These are phyloP conservation scores for Scenedesmus sp. DNA, from an alignment of 163 green algal species.

Conservation along the genomic window DNA sequence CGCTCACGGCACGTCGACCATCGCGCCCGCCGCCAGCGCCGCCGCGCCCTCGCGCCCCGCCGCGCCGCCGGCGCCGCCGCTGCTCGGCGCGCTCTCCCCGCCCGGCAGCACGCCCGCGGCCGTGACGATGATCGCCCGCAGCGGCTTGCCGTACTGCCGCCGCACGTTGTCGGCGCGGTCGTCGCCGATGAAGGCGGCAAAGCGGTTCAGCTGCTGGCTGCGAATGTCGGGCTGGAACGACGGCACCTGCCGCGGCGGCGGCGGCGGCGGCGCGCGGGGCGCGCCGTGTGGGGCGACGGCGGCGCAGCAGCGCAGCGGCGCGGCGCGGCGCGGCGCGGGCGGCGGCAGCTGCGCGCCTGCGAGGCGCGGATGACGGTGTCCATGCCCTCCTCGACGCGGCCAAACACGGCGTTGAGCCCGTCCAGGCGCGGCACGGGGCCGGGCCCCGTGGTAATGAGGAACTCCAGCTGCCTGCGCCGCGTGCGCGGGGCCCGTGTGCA, in stretches of 20 bases:
- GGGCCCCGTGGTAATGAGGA: slow-evolving; percentile 90
- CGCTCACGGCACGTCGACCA: background rate
- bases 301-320: too few relatives aligned
- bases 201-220: slow-evolving; percentile 40
- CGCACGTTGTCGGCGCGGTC: slow-evolving; percentile 72
- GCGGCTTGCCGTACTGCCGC: slow-evolving; percentile 36
- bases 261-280: too few relatives aligned
- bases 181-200: slow-evolving; percentile 77
- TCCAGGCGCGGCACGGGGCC: slow-evolving; percentile 89
- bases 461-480: slow-evolving; percentile 58
- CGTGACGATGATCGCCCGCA: slow-evolving; percentile 33
- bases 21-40: background rate
- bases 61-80: background rate
- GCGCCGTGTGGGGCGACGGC: background rate
- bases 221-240: slow-evolving; percentile 41
- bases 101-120: slow-evolving; percentile 17
- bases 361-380: slow-evolving; percentile 80
- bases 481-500: background rate
- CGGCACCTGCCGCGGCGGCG: slow-evolving; percentile 32
- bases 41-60: background rate
- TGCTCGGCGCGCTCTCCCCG: background rate
- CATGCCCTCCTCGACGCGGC: slow-evolving; percentile 83
- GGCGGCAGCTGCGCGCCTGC: slow-evolving; percentile 57
- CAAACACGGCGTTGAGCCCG: slow-evolving; percentile 91
- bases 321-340: background rate